These are phyloP conservation scores for Tarenaya hassleriana DNA, from an alignment of 345 rosid genomes.

Conservation along the genomic window DNA sequence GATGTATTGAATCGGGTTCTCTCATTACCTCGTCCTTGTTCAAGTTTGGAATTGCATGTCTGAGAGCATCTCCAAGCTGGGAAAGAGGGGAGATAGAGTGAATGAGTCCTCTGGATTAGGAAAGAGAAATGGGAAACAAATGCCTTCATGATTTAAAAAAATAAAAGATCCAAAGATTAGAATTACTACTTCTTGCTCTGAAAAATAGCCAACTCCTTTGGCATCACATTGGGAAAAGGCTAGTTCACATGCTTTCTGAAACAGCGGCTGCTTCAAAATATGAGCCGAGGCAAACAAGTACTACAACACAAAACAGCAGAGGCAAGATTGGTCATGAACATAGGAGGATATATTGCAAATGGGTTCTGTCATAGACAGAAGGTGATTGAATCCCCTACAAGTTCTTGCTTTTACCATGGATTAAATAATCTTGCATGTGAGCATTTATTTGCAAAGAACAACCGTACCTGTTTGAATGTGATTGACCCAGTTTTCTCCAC, in stretches of 20 bases:
- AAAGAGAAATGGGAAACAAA: conserved; percentile 6
- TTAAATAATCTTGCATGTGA: neutral
- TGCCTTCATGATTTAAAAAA: no score
- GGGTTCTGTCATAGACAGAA: neutral
- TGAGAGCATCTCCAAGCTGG: conserved; percentile 57
- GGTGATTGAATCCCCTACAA: conserved; percentile 3
- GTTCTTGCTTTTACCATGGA: no score
- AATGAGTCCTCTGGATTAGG: conserved; percentile 10
- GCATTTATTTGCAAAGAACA: neutral
- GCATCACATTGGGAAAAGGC: conserved; percentile 54
- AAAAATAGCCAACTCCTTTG: conserved; percentile 40
- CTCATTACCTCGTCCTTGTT: conserved; percentile 49
- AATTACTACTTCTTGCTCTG: conserved; percentile 51
- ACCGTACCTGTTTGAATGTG: conserved; percentile 79
- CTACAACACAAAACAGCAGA: conserved; percentile 42
- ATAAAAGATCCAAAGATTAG: neutral
- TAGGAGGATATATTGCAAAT: neutral
- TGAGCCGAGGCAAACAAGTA: conserved; percentile 77
- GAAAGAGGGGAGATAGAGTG: conserved; percentile 18
- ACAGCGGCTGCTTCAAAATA: conserved; percentile 56
- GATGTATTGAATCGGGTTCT: neutral
- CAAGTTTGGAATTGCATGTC: conserved; percentile 47
- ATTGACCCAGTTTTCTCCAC: conserved; percentile 66
- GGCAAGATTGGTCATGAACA: neutral
- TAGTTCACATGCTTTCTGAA: conserved; percentile 59